Percentiles rank a stretch among this genome's conserved stretches.
phyloP scores from a whole-genome alignment of 345 rosid species.

The Aegle marmelos region DNA sequence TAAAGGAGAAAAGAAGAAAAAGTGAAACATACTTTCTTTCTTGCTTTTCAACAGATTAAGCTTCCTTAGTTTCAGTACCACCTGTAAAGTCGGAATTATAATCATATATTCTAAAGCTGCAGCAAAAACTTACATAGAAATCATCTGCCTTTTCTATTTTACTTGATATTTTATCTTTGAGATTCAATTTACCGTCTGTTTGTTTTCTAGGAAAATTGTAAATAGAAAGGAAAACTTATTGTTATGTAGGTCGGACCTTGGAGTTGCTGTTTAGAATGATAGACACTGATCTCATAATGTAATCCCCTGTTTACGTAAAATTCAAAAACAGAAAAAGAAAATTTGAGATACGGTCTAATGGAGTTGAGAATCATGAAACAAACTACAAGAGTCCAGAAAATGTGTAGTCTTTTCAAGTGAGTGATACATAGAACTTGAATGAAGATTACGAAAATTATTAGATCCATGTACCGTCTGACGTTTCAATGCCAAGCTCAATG shows the following conservation, averaged over 20 bases:
- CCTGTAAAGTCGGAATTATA: slow-evolving; percentile 36
- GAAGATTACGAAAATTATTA: neutral
- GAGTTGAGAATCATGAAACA: neutral
- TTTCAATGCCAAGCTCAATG: slow-evolving; percentile 65
- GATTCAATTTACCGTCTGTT: neutral
- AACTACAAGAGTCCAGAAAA: neutral
- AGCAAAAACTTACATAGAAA: neutral
- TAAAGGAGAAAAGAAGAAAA: neutral
- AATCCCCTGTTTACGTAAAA: slow-evolving; percentile 52
- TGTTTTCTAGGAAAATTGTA: neutral
- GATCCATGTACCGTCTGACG: slow-evolving; percentile 65
- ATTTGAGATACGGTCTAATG: neutral
- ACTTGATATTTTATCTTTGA: neutral
- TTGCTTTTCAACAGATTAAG: slow-evolving; percentile 67
- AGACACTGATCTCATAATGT: slow-evolving; percentile 59
- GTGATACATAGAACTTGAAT: neutral
- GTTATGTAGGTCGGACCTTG: slow-evolving; percentile 40
- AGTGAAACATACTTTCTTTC: slow-evolving; percentile 50
- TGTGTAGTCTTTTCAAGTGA: neutral
- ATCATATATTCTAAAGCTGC: neutral
- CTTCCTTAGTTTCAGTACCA: slow-evolving; percentile 60
- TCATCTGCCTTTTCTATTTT: neutral
- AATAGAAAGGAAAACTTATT: neutral
- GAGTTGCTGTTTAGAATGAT: slow-evolving; percentile 50
- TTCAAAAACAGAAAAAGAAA: neutral